Percentiles rank a stretch among this genome's conserved stretches.
Conservation (phyloP, 2,329 filamentous ascomycete genomes). For the Xylariaceae sp. region DNA sequence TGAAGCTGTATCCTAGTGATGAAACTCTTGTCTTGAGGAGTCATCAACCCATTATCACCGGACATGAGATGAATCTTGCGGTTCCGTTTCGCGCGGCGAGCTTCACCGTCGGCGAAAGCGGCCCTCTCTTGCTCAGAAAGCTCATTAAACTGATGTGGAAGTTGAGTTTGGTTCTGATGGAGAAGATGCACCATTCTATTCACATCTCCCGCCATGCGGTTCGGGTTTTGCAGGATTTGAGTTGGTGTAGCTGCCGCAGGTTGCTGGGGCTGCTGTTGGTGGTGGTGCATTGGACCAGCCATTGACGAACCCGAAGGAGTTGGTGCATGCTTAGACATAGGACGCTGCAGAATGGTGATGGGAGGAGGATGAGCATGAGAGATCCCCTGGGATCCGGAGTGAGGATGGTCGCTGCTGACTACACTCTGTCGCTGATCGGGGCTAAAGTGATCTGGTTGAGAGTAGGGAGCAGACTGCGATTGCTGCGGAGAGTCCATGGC, state of each 20-base stretch:
- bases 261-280: conserved; percentile 30
- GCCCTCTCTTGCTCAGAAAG: conserved; percentile 79
- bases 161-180: conserved; percentile 49
- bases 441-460: conserved; percentile 26
- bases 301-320: conserved; percentile 29
- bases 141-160: conserved; percentile 63
- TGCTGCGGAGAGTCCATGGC: conserved; percentile 18
- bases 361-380: conserved; percentile 46
- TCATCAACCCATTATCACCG: conserved; percentile 96
- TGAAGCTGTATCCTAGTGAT: conserved; percentile 97
- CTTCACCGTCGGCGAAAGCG: conserved; percentile 83
- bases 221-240: conserved; percentile 78
- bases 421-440: conserved; percentile 28
- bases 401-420: conserved; percentile 23
- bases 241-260: conserved; percentile 47
- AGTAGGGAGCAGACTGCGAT: conserved; percentile 25
- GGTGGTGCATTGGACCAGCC: conserved; percentile 32
- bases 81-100: conserved; percentile 91
- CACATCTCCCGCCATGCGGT: conserved; percentile 53
- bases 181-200: conserved; percentile 47
- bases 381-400: conserved; percentile 27
- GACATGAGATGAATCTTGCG: conserved; percentile 95
- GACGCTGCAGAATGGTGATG: conserved; percentile 55
- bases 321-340: conserved; percentile 41
- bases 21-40: conserved; percentile 98